Evolutionary conservation across 2,329 filamentous ascomycete genomes (phyloP), one percentile per base, ranked within the genome.

Genomic region (Bimuria novae-zelandiae): DNA sequence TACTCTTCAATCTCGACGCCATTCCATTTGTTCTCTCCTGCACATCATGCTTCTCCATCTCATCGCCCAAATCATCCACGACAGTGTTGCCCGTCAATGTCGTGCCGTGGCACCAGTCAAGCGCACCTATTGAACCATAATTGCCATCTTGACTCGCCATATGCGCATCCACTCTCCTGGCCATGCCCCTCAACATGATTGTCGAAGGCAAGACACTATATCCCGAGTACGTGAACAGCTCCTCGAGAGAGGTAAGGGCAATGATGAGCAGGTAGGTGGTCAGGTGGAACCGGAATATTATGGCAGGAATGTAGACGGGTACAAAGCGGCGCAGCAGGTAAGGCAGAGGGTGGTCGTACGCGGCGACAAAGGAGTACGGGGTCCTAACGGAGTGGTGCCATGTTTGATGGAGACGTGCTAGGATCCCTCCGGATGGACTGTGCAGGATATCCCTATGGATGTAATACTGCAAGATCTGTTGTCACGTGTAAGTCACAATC

Each of bases 381-480:
- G 82, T 78, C 21, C 70, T 69, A 51, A 82, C 76, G 42, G 78
- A 72, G 74, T 90, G 85, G 52, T 85, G 83, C 84, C 84, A 86
- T 29, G 65, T 62, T 17, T 73, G 56, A 62, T 87, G 84, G 66
- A 74, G 65, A 16, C 60, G 44, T 12, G 69, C 69, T 5, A 74
- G 52, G 25, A 53, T 63, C 14, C 66, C 63, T 32, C 64, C 62
- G 14, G 41, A 57, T 0, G 70, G 61, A 0, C 67, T 73, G 74
- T 96, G 91, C 7, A 96, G 80, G 22, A 88, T 54, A 65, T 83
- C 82, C 46, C 89, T 86, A 75, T 96, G 91, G 60, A 90, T 80
- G 62, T 85, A 82, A 71, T 95, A 96, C 52, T 86, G 83, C 10
- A 92, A 68, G 6, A 84, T 64, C 76, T 90, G 47, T 39, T 11